A percentile compares a stretch with the other conserved stretches of the same genome.
phyloP scores from a whole-genome alignment of 352 stramenopile genomes.

The Globisporangium recalcitrans region DNA sequence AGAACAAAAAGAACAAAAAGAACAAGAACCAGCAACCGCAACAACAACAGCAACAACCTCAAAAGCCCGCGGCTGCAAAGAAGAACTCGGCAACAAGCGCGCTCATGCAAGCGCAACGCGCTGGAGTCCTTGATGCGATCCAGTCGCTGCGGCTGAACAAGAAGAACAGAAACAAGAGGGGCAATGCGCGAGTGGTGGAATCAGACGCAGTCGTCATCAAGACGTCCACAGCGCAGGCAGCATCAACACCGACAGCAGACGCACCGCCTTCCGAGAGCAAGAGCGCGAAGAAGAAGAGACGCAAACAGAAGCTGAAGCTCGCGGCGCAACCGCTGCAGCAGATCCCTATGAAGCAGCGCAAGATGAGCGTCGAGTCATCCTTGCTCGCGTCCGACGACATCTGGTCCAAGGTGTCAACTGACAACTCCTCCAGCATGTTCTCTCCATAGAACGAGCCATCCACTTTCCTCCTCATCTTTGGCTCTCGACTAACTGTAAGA shows the following conservation, averaged over 20 bases:
- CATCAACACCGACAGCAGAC: background rate
- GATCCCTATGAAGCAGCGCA: slow-evolving; percentile 25
- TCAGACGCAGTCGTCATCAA: background rate
- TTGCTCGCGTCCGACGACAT: slow-evolving; percentile 56
- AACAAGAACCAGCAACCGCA: slow-evolving; percentile 16
- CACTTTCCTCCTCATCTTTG: background rate
- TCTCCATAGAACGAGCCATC: background rate
- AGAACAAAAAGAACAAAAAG: slow-evolving; percentile 21
- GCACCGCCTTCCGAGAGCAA: slow-evolving; percentile 1
- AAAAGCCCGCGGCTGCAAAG: background rate
- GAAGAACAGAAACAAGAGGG: slow-evolving; percentile 18
- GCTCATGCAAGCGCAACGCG: slow-evolving; percentile 1
- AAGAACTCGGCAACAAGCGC: background rate
- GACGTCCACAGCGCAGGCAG: background rate
- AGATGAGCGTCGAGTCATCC: slow-evolving; percentile 64
- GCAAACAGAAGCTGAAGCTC: slow-evolving; percentile 18
- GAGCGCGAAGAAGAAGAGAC: slow-evolving; percentile 15
- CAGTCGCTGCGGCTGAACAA: slow-evolving; percentile 9
- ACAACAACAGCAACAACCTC: slow-evolving; percentile 1
- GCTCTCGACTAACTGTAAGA: background rate
- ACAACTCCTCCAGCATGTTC: slow-evolving; percentile 29
- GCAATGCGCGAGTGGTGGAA: background rate
- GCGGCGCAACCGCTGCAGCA: slow-evolving; percentile 5
- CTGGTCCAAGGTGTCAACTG: slow-evolving; percentile 59
- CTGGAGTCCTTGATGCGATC: slow-evolving; percentile 6